phyloP scores from a whole-genome alignment of 371 early-diverging fungal genomes.

The Dipsacomyces acuminosporus region DNA sequence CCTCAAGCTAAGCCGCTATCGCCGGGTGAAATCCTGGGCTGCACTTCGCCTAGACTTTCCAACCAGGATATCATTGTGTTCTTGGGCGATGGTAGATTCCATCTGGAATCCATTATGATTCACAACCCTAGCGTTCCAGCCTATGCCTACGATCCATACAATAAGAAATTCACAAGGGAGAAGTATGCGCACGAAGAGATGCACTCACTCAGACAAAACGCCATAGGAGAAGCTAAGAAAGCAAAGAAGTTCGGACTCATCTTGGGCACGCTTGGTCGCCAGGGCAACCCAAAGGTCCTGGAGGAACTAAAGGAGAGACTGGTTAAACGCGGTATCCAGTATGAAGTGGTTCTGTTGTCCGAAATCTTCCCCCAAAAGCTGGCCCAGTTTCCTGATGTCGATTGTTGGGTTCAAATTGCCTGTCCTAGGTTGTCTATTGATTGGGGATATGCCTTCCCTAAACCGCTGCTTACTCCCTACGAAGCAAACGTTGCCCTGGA shows the following conservation, averaged over 20 bases:
- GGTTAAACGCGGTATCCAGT: slow-evolving; percentile 59
- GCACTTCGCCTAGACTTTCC: slow-evolving; percentile 90
- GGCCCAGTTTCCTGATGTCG: slow-evolving; percentile 81
- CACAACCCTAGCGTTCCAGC: slow-evolving; percentile 90
- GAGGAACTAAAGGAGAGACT: slow-evolving; percentile 71
- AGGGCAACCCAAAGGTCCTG: slow-evolving; percentile 93
- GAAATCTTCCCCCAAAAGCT: slow-evolving; percentile 94
- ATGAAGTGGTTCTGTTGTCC: slow-evolving; percentile 75
- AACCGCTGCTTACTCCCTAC: slow-evolving; percentile 94
- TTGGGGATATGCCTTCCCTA: slow-evolving; percentile 97
- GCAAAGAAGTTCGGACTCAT: slow-evolving; percentile 87
- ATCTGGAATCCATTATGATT: slow-evolving; percentile 99
- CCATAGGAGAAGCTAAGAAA: slow-evolving; percentile 66
- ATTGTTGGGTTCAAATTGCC: slow-evolving; percentile 96
- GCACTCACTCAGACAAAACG: slow-evolving; percentile 76
- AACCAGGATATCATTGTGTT: slow-evolving; percentile 65
- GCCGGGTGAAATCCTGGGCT: slow-evolving; percentile 99
- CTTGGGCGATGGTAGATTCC: slow-evolving; percentile 99
- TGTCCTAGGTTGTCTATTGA: slow-evolving; percentile 99
- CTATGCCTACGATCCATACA: slow-evolving; percentile 98
- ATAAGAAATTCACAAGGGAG: slow-evolving; percentile 88
- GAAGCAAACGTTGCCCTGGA: slow-evolving; percentile 90
- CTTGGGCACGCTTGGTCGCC: slow-evolving; percentile 97
- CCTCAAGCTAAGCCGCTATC: slow-evolving; percentile 96
- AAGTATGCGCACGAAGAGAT: slow-evolving; percentile 91